These are phyloP conservation scores for Firmiana major DNA, from an alignment of 345 rosid species.

Conservation along the genomic window DNA sequence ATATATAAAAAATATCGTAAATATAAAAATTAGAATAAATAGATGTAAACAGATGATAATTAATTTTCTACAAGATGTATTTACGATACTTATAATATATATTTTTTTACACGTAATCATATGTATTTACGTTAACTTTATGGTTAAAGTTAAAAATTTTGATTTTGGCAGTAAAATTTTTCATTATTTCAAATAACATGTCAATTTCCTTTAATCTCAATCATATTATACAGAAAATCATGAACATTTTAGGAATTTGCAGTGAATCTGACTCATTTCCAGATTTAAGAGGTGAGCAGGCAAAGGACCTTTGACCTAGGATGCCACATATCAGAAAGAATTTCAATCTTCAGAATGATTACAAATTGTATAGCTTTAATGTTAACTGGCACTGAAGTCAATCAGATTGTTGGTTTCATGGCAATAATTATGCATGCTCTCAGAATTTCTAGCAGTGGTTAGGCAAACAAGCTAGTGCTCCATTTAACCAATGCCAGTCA, in stretches of 20 bases:
- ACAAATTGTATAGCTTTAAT: background rate
- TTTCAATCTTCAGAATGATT: background rate
- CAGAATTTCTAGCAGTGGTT: constrained; percentile 4
- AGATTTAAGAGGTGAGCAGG: background rate
- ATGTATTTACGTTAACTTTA: no score
- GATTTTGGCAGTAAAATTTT: no score
- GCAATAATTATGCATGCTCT: background rate
- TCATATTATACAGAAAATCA: background rate
- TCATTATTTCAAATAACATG: background rate
- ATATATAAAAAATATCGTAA: no score
- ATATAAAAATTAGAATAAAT: no score
- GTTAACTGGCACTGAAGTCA: background rate
- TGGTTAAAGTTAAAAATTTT: no score
- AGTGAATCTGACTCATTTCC: background rate
- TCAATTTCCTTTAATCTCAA: background rate
- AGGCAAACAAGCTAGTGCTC: background rate
- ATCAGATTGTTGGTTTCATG: background rate
- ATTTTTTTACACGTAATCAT: no score
- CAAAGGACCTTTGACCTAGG: background rate
- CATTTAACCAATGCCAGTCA: background rate
- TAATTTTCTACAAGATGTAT: no score
- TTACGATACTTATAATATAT: no score
- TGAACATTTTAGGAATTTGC: background rate
- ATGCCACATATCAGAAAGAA: background rate
- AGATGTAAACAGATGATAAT: no score